Percentiles rank a stretch among this genome's conserved stretches.
phyloP scores from a whole-genome alignment of 257 asterid genomes.

The Paulownia fortunei region DNA sequence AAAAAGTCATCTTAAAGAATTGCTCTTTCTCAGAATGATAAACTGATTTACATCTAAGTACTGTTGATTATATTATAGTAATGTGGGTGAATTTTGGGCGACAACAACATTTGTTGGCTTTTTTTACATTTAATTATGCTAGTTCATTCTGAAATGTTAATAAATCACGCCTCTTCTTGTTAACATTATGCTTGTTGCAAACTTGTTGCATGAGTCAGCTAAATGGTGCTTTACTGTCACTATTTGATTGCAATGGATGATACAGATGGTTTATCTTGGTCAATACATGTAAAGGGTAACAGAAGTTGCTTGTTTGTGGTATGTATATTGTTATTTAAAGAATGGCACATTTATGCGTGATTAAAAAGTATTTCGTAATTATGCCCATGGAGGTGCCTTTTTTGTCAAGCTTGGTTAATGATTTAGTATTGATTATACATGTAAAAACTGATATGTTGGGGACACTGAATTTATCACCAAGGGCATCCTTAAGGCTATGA shows the following conservation, averaged over 20 bases:
- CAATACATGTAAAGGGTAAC: too few species aligned
- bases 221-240: conserved; percentile 4
- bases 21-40: background rate
- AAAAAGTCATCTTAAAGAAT: background rate
- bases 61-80: conserved; percentile 4
- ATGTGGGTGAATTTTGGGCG: background rate
- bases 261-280: conserved; percentile 1
- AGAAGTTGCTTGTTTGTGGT: too few species aligned
- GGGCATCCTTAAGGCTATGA: conserved; percentile 15
- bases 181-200: conserved; percentile 6
- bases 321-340: background rate
- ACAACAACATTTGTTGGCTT: background rate
- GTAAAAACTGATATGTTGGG: conserved; percentile 4
- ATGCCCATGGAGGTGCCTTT: background rate
- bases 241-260: background rate
- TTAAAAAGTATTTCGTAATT: too few species aligned
- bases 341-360: background rate
- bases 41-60: background rate
- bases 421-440: conserved; percentile 18
- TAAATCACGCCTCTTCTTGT: background rate
- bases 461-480: background rate
- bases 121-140: background rate
- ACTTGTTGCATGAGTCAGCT: background rate
- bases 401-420: conserved; percentile 11
- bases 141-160: conserved; percentile 9